Evolutionary conservation across 2,329 filamentous ascomycete genomes (phyloP), one percentile per base, ranked within the genome.

Genomic region (Orbilia oligospora): DNA sequence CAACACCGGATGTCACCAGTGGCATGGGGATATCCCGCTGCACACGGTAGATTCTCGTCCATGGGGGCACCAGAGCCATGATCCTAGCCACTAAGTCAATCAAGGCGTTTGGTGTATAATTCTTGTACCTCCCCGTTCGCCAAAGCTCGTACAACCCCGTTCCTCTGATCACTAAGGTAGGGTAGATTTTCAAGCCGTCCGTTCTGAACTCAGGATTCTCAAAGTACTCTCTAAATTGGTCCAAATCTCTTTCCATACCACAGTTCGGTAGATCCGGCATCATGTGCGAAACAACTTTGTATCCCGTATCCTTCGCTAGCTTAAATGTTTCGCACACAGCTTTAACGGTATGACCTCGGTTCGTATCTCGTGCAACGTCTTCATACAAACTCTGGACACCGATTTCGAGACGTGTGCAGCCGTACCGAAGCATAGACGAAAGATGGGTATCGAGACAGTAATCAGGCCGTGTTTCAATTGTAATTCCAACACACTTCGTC

Each of bases 1-100:
- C 96, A 0, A 99, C 96, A 48, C 96, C 96, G 0, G 95, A 97
- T 0, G 96, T 98, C n/a, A 99, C 97, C 24, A 99, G 88, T 0
- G 96, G 96, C 96, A 99, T 99, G n/a, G 96, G 96, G 75, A 99
- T 99, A 85, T 99, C 96, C 84, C 96, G 91, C 86, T 99, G 96
- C 0, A 99, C 96, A 77, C 96, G 93, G 86, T 99, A 99, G 83
- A 99, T 99, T 80, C 96, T 91, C 0, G 97, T 99, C 96, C 96
- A 99, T 0, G 96, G 96, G 0, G 96, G 96, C 0, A 99, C 92
- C 1, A 99, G 88, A 0, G 96, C 96, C 80, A 99, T 87, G 66
- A 99, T 99, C n/a, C 96, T 90, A 2, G 96, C 97, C 0, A 99
- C 94, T 16, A 99, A 90, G 84, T 99, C 96, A 79, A 99, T 93